Evolutionary conservation across 2,329 filamentous ascomycete species (phyloP), one percentile per base, ranked within the genome.

Genomic region (Fusarium phyllophilum): DNA sequence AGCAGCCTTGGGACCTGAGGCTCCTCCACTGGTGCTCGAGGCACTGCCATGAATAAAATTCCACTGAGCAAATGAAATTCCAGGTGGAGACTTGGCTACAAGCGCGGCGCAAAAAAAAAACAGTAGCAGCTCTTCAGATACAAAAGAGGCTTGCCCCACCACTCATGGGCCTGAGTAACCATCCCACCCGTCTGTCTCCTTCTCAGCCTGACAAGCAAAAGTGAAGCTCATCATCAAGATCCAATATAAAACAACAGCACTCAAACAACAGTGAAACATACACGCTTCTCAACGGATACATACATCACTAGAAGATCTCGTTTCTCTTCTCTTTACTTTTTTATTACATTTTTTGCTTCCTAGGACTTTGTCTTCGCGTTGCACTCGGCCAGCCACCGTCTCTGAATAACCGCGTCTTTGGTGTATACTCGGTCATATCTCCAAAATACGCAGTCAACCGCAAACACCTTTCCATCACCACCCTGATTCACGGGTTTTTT

Each of bases 141-240:
- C 77, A 78, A 78, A 78, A 78, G 77, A 76, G 72, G 76, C 74
- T 76, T 78, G 77, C 77, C 77, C 77, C 77, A 78, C 77, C 77
- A 78, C 77, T 78, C 75, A 74, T 74, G 63, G 72, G 66, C 66
- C 75, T 68, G 66, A 76, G 75, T 74, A 75, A 74, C 75, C 66
- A 73, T 74, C 75, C 68, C 68, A 59, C 77, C 70, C 74, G 54
- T 78, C 68, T 76, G 56, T 78, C 68, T 76, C 73, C 62, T 67
- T 69, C 65, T 49, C 60, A 39, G 61, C 62, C 63, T 39, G 62
- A 52, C 36, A 31, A 45, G 49, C 54, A 58, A 41, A 20, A 39
- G 55, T 59, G 69, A 62, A 68, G 66, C 39, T 67, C 64, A 57
- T 60, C 59, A 60, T 65, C 51, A 33, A 58, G 56, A 73, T 57